Evolutionary conservation across 495 filamentous ascomycete species (phyloP), one percentile per base, ranked within the genome.

Genomic region (Trichoderma parareesei): DNA sequence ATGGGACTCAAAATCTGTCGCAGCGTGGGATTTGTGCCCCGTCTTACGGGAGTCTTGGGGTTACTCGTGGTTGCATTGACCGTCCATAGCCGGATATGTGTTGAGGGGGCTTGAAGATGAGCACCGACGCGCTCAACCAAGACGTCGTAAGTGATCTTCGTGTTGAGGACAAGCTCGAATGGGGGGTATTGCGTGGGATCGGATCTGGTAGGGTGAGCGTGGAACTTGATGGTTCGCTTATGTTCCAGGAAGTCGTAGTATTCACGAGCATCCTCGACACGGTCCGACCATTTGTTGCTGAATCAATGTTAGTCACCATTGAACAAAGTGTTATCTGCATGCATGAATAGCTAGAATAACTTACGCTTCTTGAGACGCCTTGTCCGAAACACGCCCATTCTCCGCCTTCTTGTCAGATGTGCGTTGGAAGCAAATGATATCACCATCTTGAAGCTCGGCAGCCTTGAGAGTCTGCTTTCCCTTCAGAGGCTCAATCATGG

Each of bases 401-500:
- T 70, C 73, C 38, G 71, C 72, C 67, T 79, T 83, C 14, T 71
- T 69, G 64, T 83, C 80, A 8, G 86, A 72, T 14, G 79, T 70
- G 65, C 82, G 83, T 74, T 97, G 93, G 77, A 98, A 97, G 68
- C 92, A 96, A 40, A 99, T 85, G 69, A 99, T 97, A 72, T 99
- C 94, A 48, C 94, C 94, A 71, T 98, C 93, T 71, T 97, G 93
- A 49, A 99, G 90, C 73, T 99, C 94, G 3, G 93, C 92, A 63
- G 90, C 86, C 60, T 90, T 87, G 65, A 99, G 84, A 0, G 91
- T 89, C 70, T 90, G 84, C 73, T 96, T 98, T 1, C 87, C 86
- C 73, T 97, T 97, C 82, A 98, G 91, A 13, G 84, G 79, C 68
- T 99, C 94, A 69, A 99, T 96, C 93, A 98, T 98, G 61, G 84